These are phyloP conservation scores for Thielaviopsis euricoi DNA, from an alignment of 2,329 filamentous ascomycete genomes.

Conservation along the genomic window DNA sequence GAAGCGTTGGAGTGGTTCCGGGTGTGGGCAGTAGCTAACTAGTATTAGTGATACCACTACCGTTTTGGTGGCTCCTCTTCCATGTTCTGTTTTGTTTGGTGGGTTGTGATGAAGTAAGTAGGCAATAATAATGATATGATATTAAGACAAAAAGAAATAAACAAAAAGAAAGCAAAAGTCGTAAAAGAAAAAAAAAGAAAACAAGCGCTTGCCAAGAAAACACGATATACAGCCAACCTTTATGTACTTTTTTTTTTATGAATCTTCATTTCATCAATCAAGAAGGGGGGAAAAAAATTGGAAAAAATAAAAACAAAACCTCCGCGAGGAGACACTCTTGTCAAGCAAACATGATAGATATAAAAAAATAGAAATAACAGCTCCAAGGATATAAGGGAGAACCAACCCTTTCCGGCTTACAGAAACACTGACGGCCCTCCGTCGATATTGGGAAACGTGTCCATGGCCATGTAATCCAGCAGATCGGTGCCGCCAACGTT, in stretches of 20 bases:
- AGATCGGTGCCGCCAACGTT: conserved; percentile 51
- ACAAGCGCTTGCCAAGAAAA: neutral
- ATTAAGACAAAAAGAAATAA: neutral
- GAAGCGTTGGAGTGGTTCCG: conserved; percentile 80
- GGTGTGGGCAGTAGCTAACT: conserved; percentile 49
- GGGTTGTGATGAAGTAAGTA: neutral
- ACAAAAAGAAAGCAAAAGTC: neutral
- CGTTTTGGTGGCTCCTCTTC: neutral
- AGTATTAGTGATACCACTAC: neutral
- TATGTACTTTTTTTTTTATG: too few relatives aligned
- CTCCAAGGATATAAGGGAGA: neutral
- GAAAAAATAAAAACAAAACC: too few relatives aligned
- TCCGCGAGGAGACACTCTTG: too few relatives aligned
- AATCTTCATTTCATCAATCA: neutral
- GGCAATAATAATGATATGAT: neutral
- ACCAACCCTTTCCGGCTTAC: neutral
- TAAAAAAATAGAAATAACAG: too few relatives aligned
- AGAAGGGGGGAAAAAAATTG: too few relatives aligned
- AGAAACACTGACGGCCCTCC: neutral
- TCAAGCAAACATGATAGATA: neutral
- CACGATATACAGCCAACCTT: too few relatives aligned
- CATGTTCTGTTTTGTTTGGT: neutral
- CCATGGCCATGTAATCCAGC: conserved; percentile 53
- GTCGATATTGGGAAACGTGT: conserved; percentile 17
- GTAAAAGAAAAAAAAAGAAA: neutral